phyloP scores from a whole-genome alignment of 2,329 filamentous ascomycete genomes.

The Ascochyta fabae region DNA sequence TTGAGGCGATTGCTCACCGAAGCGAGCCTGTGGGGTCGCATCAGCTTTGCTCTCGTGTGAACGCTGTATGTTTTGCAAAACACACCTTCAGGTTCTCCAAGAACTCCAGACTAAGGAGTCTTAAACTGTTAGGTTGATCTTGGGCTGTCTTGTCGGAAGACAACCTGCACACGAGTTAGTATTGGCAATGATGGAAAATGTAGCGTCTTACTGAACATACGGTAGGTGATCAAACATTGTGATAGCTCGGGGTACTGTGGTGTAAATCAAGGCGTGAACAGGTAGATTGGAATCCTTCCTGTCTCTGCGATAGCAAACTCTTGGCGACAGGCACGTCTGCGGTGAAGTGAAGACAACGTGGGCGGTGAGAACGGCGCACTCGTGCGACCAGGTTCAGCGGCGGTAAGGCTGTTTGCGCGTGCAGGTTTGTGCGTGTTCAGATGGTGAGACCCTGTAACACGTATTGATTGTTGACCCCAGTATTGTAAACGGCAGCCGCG shows the following conservation, averaged over 20 bases:
- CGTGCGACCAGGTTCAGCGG: not conserved
- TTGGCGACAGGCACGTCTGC: constrained; percentile 4
- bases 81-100: constrained; percentile 31
- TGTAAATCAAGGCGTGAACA: not conserved
- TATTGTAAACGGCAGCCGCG: constrained; percentile 4
- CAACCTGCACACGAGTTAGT: constrained; percentile 4
- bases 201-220: not conserved
- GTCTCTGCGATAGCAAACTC: not conserved
- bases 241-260: not conserved
- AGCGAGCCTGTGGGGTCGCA: constrained; percentile 23
- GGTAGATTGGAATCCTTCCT: not conserved
- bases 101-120: constrained; percentile 21
- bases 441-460: constrained; percentile 3
- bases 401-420: constrained; percentile 9
- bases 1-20: constrained; percentile 33
- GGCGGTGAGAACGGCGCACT: not conserved
- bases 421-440: not conserved
- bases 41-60: not conserved
- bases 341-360: constrained; percentile 13
- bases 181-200: not conserved
- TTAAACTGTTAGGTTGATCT: not conserved
- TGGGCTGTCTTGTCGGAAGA: constrained; percentile 7
- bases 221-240: not conserved
- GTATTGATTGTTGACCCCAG: constrained; percentile 6
- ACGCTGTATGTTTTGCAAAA: not conserved